phyloP scores from a whole-genome alignment of 192 early-diverging fungal species.

The Podila epicladia region DNA sequence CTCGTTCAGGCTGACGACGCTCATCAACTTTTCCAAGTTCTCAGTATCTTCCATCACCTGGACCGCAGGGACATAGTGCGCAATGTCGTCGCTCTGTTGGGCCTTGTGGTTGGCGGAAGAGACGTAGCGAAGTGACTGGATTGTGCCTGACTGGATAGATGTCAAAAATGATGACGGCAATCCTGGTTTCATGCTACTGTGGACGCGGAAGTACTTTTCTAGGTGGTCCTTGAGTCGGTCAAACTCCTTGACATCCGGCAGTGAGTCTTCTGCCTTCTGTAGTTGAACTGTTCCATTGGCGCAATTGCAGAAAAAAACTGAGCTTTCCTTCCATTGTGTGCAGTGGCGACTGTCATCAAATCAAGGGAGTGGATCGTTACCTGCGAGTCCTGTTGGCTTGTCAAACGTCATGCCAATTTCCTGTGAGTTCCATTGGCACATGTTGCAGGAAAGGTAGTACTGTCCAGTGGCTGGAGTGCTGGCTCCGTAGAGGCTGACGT shows the following conservation, averaged over 20 bases:
- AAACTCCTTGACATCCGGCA: constrained; percentile 82
- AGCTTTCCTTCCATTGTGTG: too few relatives aligned
- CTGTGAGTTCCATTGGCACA: constrained; percentile 95
- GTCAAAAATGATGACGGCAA: constrained; percentile 24
- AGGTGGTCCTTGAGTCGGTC: constrained; percentile 85
- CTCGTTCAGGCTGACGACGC: constrained; percentile 25
- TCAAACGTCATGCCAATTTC: constrained; percentile 94
- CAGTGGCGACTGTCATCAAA: too few relatives aligned
- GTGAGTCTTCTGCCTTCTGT: constrained; percentile 79
- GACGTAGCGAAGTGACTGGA: constrained; percentile 39
- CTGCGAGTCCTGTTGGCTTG: constrained; percentile 89
- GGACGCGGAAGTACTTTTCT: constrained; percentile 75
- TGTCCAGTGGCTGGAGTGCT: constrained; percentile 48
- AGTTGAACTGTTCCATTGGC: constrained; percentile 69
- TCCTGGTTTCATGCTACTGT: constrained; percentile 26
- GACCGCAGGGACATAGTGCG: constrained; percentile 53
- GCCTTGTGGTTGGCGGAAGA: constrained; percentile 24
- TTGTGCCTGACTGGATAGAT: constrained; percentile 39
- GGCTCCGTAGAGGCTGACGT: constrained; percentile 19
- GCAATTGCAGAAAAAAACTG: background rate
- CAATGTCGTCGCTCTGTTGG: constrained; percentile 58
- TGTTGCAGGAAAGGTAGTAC: constrained; percentile 82
- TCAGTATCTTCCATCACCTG: constrained; percentile 57
- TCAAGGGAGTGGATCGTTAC: constrained; percentile 52
- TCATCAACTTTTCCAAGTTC: constrained; percentile 55